A percentile compares a stretch with the other conserved stretches of the same genome.
Evolutionary conservation across 306 rosid genomes (phyloP).

Genomic region (Betula pendula): DNA sequence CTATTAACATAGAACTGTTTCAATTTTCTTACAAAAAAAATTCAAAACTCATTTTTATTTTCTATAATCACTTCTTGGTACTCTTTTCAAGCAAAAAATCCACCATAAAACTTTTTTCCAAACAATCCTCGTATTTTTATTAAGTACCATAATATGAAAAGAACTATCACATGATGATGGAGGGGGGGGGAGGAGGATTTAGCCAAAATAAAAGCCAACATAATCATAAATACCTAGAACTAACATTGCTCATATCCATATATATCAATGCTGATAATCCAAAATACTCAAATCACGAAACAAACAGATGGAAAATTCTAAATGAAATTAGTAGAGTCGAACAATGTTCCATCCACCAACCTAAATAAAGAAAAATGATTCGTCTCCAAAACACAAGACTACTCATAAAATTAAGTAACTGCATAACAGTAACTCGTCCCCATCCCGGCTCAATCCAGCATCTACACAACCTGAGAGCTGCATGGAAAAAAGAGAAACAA

Average conservation of each 20-base stretch:
- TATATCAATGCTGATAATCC: neutral
- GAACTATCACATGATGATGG: no score
- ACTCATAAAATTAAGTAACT: slow-evolving; percentile 11
- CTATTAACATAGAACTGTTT: no score
- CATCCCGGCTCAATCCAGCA: neutral
- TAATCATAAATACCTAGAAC: neutral
- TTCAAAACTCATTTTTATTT: no score
- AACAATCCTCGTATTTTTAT: no score
- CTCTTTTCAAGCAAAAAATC: no score
- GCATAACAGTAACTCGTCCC: no score
- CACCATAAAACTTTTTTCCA: no score
- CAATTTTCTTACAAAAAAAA: no score
- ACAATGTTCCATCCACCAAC: slow-evolving; percentile 20
- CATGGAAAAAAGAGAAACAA: neutral
- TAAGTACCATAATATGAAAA: no score
- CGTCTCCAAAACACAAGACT: slow-evolving; percentile 11
- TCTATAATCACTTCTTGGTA: no score
- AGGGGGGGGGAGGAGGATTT: no score
- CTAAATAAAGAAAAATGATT: slow-evolving; percentile 35
- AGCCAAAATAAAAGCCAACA: no score
- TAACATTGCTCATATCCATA: neutral
- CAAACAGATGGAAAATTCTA: neutral
- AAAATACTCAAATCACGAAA: neutral
- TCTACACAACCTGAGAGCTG: slow-evolving; percentile 9
- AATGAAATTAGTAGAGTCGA: neutral